A percentile compares a stretch with the other conserved stretches of the same genome.
phyloP scores from a whole-genome alignment of 768 basidiomycete species.

The Agrocybe pediades region DNA sequence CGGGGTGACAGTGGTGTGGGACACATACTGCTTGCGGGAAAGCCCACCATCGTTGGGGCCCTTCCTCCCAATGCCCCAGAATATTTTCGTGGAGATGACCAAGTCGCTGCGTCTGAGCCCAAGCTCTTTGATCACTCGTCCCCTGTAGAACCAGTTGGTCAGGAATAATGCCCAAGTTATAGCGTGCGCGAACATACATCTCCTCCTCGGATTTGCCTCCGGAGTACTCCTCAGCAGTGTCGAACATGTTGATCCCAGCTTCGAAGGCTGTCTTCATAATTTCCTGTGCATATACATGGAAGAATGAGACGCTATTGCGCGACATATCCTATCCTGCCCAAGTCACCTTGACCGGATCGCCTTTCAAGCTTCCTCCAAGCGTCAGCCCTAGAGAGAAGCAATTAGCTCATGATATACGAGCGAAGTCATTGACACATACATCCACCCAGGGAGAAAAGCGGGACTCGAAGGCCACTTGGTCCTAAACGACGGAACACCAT shows the following conservation, averaged over 20 bases:
- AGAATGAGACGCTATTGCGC: too few species aligned
- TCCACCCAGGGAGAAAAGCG: slow-evolving; percentile 69
- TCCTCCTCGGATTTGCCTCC: slow-evolving; percentile 76
- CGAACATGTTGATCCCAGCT: slow-evolving; percentile 75
- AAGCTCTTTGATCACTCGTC: slow-evolving; percentile 78
- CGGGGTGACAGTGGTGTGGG: not conserved
- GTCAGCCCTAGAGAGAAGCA: slow-evolving; percentile 35
- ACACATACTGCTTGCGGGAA: slow-evolving; percentile 59
- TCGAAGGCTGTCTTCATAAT: slow-evolving; percentile 80
- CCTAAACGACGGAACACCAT: slow-evolving; percentile 64
- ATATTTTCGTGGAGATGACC: slow-evolving; percentile 78
- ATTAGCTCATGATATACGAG: not conserved
- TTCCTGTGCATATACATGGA: slow-evolving; percentile 34
- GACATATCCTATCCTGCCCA: too few species aligned
- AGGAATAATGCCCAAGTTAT: not conserved
- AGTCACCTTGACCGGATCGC: slow-evolving; percentile 64
- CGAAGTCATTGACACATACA: slow-evolving; percentile 39
- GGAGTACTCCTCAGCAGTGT: slow-evolving; percentile 68
- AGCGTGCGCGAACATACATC: slow-evolving; percentile 46
- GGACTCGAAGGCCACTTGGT: slow-evolving; percentile 62
- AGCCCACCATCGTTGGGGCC: slow-evolving; percentile 56
- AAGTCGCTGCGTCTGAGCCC: slow-evolving; percentile 66
- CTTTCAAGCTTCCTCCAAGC: slow-evolving; percentile 60
- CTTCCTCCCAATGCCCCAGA: slow-evolving; percentile 67
- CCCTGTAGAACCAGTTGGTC: slow-evolving; percentile 33